Conservation (phyloP, 2,329 filamentous ascomycete genomes). For the Dendryphion nanum region DNA sequence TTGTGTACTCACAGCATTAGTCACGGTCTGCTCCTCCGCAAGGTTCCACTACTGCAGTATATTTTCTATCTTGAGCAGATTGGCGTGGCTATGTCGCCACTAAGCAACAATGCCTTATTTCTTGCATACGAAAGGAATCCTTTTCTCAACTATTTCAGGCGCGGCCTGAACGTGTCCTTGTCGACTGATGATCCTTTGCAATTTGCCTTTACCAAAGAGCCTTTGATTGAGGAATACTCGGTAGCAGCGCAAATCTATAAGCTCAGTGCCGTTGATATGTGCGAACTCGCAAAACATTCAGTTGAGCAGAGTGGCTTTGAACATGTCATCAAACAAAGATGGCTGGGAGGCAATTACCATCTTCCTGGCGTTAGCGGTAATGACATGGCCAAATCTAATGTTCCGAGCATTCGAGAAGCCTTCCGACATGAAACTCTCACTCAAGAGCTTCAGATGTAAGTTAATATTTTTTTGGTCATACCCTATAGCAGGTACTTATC, state of each 20-base stretch:
- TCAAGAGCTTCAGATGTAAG: constrained; percentile 82
- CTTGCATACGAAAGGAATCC: constrained; percentile 96
- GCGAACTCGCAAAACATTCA: constrained; percentile 93
- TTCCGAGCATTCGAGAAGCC: constrained; percentile 86
- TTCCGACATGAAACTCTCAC: constrained; percentile 84
- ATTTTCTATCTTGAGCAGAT: constrained; percentile 98
- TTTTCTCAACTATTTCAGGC: constrained; percentile 91
- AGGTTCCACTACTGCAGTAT: constrained; percentile 93
- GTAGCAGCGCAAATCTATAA: constrained; percentile 99
- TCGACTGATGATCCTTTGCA: constrained; percentile 97
- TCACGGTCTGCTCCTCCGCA: constrained; percentile 86
- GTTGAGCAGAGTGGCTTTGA: constrained; percentile 96
- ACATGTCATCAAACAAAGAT: constrained; percentile 81
- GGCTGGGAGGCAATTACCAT: constrained; percentile 79
- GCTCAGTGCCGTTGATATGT: constrained; percentile 96
- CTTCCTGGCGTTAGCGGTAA: constrained; percentile 81
- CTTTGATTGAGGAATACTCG: constrained; percentile 95
- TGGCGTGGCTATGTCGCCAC: constrained; percentile 97
- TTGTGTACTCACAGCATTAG: constrained; percentile 96
- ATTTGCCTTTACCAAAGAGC: constrained; percentile 98
- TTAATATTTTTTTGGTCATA: constrained; percentile 11
- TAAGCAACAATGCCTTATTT: constrained; percentile 97
- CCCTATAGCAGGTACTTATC: background rate
- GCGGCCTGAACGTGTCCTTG: constrained; percentile 90
- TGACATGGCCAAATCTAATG: constrained; percentile 92